Evolutionary conservation across 345 rosid species (phyloP).

Genomic region (Laguncularia racemosa): DNA sequence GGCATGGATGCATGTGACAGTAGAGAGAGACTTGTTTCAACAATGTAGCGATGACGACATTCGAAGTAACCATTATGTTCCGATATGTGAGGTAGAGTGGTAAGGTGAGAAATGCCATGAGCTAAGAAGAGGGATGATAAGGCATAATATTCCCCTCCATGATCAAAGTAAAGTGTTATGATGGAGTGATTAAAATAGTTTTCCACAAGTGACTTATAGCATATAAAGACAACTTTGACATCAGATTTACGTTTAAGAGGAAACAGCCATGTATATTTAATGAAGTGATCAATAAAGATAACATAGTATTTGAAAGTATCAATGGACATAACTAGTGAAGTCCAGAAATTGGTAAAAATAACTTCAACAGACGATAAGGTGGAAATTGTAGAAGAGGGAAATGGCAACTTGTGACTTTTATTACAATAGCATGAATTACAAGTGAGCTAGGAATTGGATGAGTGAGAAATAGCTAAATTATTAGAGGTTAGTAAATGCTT

Average conservation of each 20-base stretch:
- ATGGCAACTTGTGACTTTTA: slow-evolving; percentile 2
- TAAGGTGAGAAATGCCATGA: background rate
- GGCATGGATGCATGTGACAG: too few relatives aligned
- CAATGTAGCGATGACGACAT: too few relatives aligned
- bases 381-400: background rate
- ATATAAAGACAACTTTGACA: background rate
- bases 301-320: too few relatives aligned
- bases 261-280: too few relatives aligned
- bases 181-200: background rate
- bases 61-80: background rate
- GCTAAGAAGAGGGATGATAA: background rate
- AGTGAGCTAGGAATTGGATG: background rate
- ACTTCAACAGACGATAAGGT: background rate
- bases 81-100: background rate
- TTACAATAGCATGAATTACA: slow-evolving; percentile 5
- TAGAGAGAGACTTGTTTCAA: too few relatives aligned
- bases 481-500: background rate
- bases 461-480: background rate
- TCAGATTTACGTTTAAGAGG: background rate
- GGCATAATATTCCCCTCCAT: background rate
- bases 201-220: background rate
- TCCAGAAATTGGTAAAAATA: slow-evolving; percentile 5
- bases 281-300: too few relatives aligned
- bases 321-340: slow-evolving; percentile 3
- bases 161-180: background rate